Evolutionary conservation across 352 stramenopile genomes (phyloP).

Genomic region (Globisporangium nodosum): DNA sequence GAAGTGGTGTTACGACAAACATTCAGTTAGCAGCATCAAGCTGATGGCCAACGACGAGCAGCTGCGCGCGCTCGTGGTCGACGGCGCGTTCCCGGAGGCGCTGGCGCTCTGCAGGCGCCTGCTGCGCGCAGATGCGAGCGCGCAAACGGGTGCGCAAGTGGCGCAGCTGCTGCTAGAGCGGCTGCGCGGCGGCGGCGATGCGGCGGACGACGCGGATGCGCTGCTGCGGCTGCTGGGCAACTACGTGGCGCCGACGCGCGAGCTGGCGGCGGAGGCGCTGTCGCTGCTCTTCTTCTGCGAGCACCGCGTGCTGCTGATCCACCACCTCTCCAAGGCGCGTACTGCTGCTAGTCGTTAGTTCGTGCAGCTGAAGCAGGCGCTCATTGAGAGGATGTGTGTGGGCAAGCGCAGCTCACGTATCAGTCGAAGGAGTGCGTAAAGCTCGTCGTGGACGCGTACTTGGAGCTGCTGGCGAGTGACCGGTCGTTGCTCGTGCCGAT

Average conservation of each 20-base stretch:
- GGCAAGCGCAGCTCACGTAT: constrained; percentile 53
- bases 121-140: constrained; percentile 36
- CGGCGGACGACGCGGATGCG: constrained; percentile 61
- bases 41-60: constrained; percentile 15
- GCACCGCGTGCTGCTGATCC: constrained; percentile 69
- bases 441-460: constrained; percentile 67
- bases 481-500: constrained; percentile 72
- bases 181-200: constrained; percentile 47
- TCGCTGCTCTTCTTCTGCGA: constrained; percentile 69
- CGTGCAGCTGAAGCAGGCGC: not conserved
- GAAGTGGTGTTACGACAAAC: not conserved
- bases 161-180: constrained; percentile 67
- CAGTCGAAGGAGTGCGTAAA: constrained; percentile 74
- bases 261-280: constrained; percentile 70
- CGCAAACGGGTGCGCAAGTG: constrained; percentile 30
- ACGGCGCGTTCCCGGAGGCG: constrained; percentile 36
- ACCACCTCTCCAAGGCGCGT: constrained; percentile 70
- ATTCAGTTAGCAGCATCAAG: not conserved
- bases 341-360: not conserved
- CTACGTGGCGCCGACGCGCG: constrained; percentile 56
- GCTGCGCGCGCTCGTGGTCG: constrained; percentile 40
- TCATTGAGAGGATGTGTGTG: not conserved
- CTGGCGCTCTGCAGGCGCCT: constrained; percentile 47
- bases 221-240: constrained; percentile 74
- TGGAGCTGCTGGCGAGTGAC: constrained; percentile 74